These are phyloP conservation scores for Blastobotrys serpentis DNA, from an alignment of 1,139 yeast species.

Conservation along the genomic window DNA sequence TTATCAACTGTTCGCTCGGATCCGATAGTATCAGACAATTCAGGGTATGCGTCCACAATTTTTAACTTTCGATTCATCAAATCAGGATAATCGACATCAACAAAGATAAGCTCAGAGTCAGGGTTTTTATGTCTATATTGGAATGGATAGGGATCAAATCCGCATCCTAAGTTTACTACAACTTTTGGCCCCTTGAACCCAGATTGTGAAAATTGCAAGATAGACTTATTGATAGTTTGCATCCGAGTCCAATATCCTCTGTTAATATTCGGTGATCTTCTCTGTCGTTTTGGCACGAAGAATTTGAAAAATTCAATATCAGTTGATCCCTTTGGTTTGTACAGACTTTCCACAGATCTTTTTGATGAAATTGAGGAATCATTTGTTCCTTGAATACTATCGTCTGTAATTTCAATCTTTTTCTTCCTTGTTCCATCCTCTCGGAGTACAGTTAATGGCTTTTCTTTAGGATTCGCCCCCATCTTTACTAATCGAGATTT, in stretches of 20 bases:
- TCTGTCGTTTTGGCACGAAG: conserved; percentile 65
- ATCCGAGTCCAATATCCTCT: conserved; percentile 83
- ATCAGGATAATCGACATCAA: conserved; percentile 78
- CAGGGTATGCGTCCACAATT: conserved; percentile 51
- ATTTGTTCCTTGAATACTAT: conserved; percentile 73
- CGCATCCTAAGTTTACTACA: conserved; percentile 76
- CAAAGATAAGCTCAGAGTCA: conserved; percentile 45
- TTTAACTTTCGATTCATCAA: conserved; percentile 53
- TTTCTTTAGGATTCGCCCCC: conserved; percentile 12
- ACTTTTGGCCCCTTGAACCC: conserved; percentile 28
- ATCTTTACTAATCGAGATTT: background rate
- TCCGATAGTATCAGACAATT: conserved; percentile 52
- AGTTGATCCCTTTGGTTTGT: conserved; percentile 42
- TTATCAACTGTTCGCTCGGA: conserved; percentile 14
- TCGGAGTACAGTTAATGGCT: conserved; percentile 1
- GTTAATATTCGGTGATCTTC: conserved; percentile 79
- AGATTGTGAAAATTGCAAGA: conserved; percentile 42
- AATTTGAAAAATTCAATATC: conserved; percentile 55
- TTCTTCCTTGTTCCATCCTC: conserved; percentile 17
- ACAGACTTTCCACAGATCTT: conserved; percentile 71
- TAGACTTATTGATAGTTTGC: conserved; percentile 61
- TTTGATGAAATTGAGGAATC: conserved; percentile 82
- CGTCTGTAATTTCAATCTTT: conserved; percentile 37
- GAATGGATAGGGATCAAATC: conserved; percentile 63
- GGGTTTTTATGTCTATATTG: conserved; percentile 49